These are phyloP conservation scores for Ophiostoma triangulosporum DNA, from an alignment of 2,329 filamentous ascomycete species.

Conservation along the genomic window DNA sequence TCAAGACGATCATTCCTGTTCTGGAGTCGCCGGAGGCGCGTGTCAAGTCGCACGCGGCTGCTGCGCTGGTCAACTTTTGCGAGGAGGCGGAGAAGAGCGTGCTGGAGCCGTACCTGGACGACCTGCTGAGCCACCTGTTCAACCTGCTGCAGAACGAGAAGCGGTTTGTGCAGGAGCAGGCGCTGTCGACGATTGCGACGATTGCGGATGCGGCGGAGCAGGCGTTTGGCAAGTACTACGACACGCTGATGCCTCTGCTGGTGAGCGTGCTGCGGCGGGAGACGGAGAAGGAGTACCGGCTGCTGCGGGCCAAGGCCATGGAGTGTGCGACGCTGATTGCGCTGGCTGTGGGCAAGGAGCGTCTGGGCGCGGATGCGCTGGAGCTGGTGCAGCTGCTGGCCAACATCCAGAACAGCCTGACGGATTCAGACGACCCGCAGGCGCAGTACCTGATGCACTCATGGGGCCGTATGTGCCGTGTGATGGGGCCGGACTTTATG, in stretches of 20 bases:
- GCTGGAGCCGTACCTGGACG: constrained; percentile 84
- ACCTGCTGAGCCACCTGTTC: constrained; percentile 73
- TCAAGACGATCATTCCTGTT: constrained; percentile 86
- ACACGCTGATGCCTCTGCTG: constrained; percentile 86
- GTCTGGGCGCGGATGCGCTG: constrained; percentile 77
- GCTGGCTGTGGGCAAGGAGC: constrained; percentile 84
- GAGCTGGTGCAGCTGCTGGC: constrained; percentile 78
- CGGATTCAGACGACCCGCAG: constrained; percentile 87
- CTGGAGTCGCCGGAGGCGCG: constrained; percentile 80
- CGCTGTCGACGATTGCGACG: constrained; percentile 91
- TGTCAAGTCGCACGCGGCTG: constrained; percentile 92
- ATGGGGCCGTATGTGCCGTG: constrained; percentile 97
- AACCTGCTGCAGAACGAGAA: constrained; percentile 81
- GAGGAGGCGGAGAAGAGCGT: constrained; percentile 91
- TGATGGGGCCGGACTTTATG: constrained; percentile 79
- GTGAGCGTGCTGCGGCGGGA: constrained; percentile 82
- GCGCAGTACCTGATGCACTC: constrained; percentile 96
- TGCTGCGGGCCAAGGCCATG: constrained; percentile 95
- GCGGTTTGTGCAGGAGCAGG: constrained; percentile 94
- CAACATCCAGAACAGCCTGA: constrained; percentile 73
- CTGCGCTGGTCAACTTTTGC: constrained; percentile 97
- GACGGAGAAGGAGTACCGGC: constrained; percentile 82
- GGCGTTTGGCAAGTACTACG: constrained; percentile 90
- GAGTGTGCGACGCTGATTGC: constrained; percentile 96
- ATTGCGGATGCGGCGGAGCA: constrained; percentile 97